A percentile compares a stretch with the other conserved stretches of the same genome.
These are phyloP conservation scores for Capsicum chinense DNA, from an alignment of 257 asterid genomes.

Conservation along the genomic window DNA sequence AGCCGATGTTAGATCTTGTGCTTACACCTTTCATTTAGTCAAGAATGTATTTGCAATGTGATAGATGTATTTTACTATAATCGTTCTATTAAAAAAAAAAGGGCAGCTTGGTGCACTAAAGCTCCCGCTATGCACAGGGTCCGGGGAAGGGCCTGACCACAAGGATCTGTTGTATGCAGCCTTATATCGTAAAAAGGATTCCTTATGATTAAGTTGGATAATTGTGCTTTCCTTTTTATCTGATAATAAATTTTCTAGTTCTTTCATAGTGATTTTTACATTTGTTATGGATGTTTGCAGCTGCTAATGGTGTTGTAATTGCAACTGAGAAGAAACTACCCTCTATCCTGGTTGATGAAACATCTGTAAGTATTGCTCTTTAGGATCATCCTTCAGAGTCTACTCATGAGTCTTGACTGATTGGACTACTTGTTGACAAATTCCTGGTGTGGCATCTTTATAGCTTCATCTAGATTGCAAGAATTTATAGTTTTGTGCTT, in stretches of 20 bases:
- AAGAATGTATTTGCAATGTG: neutral
- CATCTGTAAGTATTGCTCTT: constrained; percentile 70
- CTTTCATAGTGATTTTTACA: neutral
- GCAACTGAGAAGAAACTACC: constrained; percentile 99
- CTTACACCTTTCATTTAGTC: neutral
- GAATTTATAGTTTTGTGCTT: neutral
- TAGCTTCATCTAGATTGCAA: neutral
- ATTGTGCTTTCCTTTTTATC: neutral
- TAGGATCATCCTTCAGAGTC: neutral
- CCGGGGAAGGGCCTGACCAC: too few species aligned
- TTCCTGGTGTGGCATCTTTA: neutral
- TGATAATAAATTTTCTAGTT: neutral
- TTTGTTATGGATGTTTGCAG: constrained; percentile 51
- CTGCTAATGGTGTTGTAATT: constrained; percentile 98
- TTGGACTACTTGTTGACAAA: constrained; percentile 12
- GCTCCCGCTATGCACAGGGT: too few species aligned
- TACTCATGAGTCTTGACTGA: neutral
- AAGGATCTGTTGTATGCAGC: too few species aligned
- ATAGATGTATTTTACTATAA: neutral
- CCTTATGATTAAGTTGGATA: neutral
- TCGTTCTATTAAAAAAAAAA: too few species aligned
- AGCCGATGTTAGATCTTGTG: neutral
- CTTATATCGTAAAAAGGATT: neutral
- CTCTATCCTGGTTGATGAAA: constrained; percentile 94
- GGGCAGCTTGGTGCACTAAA: too few species aligned